Conservation (phyloP, 2,329 filamentous ascomycete species). For the Xylogone sp. region DNA sequence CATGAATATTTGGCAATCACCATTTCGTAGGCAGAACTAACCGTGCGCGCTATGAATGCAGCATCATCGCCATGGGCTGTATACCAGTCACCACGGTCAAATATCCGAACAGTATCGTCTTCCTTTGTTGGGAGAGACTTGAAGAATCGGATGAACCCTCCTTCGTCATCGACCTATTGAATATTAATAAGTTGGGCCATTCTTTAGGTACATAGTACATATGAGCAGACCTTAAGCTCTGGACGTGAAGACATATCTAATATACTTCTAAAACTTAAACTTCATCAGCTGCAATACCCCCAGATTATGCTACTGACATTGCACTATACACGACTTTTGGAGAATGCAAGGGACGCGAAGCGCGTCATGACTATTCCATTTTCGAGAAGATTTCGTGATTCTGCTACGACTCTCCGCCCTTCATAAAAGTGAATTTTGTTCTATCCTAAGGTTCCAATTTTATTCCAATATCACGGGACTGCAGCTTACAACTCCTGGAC, state of each 20-base stretch:
- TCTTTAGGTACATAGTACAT: neutral
- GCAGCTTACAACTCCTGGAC: neutral
- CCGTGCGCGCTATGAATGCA: conserved; percentile 74
- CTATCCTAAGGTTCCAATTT: neutral
- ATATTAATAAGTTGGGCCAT: conserved; percentile 9
- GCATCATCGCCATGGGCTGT: conserved; percentile 89
- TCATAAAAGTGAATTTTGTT: neutral
- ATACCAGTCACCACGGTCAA: conserved; percentile 93
- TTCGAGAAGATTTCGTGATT: neutral
- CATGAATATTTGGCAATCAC: conserved; percentile 1
- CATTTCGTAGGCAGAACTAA: conserved; percentile 30
- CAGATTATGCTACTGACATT: neutral
- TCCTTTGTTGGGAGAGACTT: conserved; percentile 72
- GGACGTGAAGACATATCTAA: conserved; percentile 65
- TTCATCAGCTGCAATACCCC: neutral
- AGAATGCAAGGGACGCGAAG: neutral
- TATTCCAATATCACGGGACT: neutral
- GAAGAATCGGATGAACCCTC: conserved; percentile 95
- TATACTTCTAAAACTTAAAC: neutral
- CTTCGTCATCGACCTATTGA: conserved; percentile 84
- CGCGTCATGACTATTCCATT: neutral
- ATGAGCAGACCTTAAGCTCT: conserved; percentile 59
- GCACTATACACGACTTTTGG: neutral
- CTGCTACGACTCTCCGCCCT: neutral
- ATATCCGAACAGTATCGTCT: conserved; percentile 79